Percentiles rank a stretch among this genome's conserved stretches.
phyloP scores from a whole-genome alignment of 176 grass and related monocot species.

The Saccharum officinarum region DNA sequence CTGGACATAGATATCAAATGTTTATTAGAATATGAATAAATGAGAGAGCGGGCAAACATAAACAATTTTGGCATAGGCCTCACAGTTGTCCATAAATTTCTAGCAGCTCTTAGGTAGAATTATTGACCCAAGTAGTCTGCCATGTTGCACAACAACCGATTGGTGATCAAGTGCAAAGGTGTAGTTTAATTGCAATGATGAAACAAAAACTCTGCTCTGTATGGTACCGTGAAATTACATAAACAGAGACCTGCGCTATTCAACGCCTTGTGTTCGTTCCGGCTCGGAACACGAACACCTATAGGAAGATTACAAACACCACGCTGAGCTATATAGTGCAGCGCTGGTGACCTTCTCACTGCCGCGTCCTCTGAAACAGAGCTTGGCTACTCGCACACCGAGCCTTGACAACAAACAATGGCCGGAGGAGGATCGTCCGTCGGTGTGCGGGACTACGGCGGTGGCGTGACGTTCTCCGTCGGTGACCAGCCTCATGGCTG shows the following conservation, averaged over 20 bases:
- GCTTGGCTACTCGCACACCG: neutral
- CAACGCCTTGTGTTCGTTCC: neutral
- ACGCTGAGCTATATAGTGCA: neutral
- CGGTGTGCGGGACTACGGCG: constrained; percentile 26
- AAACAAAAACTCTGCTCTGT: too few species aligned
- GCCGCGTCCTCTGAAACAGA: neutral
- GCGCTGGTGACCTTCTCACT: neutral
- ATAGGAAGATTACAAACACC: neutral
- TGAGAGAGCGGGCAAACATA: too few species aligned
- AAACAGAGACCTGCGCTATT: neutral
- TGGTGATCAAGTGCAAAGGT: too few species aligned
- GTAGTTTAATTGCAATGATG: too few species aligned
- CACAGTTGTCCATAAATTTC: too few species aligned
- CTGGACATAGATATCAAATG: too few species aligned
- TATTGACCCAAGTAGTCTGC: too few species aligned
- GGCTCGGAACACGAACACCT: neutral
- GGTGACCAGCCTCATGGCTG: constrained; percentile 64
- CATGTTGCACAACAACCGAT: too few species aligned
- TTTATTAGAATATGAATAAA: too few species aligned
- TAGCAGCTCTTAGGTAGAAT: too few species aligned
- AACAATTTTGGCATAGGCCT: too few species aligned
- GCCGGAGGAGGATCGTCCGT: neutral
- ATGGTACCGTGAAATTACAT: too few species aligned
- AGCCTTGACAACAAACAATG: neutral
- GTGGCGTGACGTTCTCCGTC: constrained; percentile 48